Evolutionary conservation across 1,284 basidiomycete species (phyloP), one percentile per base, ranked within the genome.

Genomic region (Singerocomus inundabilis): DNA sequence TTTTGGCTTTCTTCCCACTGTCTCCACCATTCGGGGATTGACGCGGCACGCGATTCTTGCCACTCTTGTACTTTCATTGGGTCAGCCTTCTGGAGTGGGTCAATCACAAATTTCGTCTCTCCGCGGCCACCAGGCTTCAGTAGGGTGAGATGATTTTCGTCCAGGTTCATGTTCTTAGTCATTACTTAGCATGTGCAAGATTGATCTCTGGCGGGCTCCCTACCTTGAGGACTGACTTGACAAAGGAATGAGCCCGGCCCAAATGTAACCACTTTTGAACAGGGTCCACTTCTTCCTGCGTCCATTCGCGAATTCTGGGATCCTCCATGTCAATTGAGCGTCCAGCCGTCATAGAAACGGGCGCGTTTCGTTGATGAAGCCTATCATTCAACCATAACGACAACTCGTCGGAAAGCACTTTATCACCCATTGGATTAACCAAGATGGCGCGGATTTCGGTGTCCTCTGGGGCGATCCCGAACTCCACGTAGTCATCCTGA

Each of bases 271-370:
- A 62, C 24, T 57, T 55, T 51, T 60, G 64, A 37, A 62, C 55
- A 33, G 61, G 44, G 3, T 60, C 58, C 42, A 62, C 51, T 46
- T 75, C 72, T 26, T 63, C 61, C 12, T 21, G 39, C 6, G 60
- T 66, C 63, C 64, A 71, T 45, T 69, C 66, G 16, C 73, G 63
- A 40, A 74, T 66, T 35, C 73, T 62, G 5, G 58, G 55, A 48
- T 74, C 72, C 24, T 68, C 62, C 70, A 74, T 73, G 21, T 67
- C n/a, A 33, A 66, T 37, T 7, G 56, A 29, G 2, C 39, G 55
- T 29, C 25, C 16, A 11, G 54, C 44, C 1, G 13, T 49, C 55
- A 63, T 48, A 24, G 48, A 47, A 38, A 41, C 48, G 9, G 52
- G 57, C 2, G 51, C 46, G 16, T 62, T 49, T 39, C 52, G 67